Evolutionary conservation across 148 eudicot genomes (phyloP).

Genomic region (Rhododendron molle): DNA sequence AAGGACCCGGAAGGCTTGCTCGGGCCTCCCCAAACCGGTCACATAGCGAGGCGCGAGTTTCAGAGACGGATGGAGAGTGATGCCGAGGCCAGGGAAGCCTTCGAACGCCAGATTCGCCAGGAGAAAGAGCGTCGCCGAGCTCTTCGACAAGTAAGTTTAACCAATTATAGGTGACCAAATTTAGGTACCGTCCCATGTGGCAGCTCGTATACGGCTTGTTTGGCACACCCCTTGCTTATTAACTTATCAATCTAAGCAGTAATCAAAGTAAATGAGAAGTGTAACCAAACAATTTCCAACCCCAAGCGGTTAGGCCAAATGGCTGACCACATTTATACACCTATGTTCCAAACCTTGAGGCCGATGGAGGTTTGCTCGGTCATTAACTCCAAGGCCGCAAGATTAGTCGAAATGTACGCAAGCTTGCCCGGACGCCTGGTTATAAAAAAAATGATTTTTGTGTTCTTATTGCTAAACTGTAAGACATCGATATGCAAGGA

Average conservation of each 20-base stretch:
- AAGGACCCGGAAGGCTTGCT: constrained; percentile 92
- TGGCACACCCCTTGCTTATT: not conserved
- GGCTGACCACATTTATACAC: not conserved
- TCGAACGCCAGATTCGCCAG: constrained; percentile 58
- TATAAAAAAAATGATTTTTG: not conserved
- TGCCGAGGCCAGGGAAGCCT: constrained; percentile 67
- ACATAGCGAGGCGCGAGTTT: constrained; percentile 61
- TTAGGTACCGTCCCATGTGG: not conserved
- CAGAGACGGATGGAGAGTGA: constrained; percentile 60
- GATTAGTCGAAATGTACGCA: not conserved
- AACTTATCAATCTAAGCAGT: not conserved
- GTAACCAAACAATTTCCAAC: not conserved
- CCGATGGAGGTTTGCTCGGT: not conserved
- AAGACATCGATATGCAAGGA: not conserved
- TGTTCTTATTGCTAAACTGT: not conserved
- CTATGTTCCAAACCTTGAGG: not conserved
- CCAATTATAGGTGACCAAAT: not conserved
- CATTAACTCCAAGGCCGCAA: not conserved
- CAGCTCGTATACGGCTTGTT: not conserved
- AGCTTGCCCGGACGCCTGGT: not conserved
- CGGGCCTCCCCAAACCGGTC: constrained; percentile 61
- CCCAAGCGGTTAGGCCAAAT: not conserved
- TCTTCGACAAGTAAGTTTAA: constrained; percentile 53
- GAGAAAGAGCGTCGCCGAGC: constrained; percentile 65
- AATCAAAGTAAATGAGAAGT: not conserved